phyloP scores from a whole-genome alignment of 2,329 filamentous ascomycete species.

The Aaosphaeria pasadenensis region DNA sequence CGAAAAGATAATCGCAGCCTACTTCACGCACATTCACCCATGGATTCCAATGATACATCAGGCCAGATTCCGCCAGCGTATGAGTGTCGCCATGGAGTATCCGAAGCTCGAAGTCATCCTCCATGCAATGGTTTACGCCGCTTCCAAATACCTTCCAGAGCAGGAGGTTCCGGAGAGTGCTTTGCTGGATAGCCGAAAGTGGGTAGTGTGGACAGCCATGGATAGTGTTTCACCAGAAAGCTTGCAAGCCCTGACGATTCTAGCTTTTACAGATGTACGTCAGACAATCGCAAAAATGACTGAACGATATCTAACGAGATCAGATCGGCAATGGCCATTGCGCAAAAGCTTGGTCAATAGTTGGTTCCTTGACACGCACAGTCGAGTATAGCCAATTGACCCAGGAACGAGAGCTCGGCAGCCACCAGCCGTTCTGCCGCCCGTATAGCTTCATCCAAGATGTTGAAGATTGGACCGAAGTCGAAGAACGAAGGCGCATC shows the following conservation, averaged over 20 bases:
- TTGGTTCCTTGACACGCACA: slow-evolving; percentile 34
- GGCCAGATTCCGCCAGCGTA: slow-evolving; percentile 21
- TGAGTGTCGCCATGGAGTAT: slow-evolving; percentile 11
- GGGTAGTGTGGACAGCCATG: slow-evolving; percentile 26
- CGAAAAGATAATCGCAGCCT: slow-evolving; percentile 24
- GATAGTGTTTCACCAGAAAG: slow-evolving; percentile 34
- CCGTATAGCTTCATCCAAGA: slow-evolving; percentile 23
- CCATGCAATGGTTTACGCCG: slow-evolving; percentile 14
- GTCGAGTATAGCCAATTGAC: slow-evolving; percentile 26
- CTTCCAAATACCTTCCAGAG: not conserved
- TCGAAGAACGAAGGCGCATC: slow-evolving; percentile 35
- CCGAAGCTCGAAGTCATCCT: slow-evolving; percentile 17
- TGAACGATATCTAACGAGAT: not conserved
- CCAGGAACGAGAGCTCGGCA: slow-evolving; percentile 13
- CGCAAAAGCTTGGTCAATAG: slow-evolving; percentile 33
- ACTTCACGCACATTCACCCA: slow-evolving; percentile 29
- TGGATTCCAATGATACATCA: slow-evolving; percentile 36
- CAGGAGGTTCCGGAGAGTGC: not conserved
- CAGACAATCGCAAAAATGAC: not conserved
- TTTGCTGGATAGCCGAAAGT: not conserved
- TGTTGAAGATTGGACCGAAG: slow-evolving; percentile 37
- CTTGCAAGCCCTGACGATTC: slow-evolving; percentile 35
- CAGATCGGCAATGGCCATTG: slow-evolving; percentile 31
- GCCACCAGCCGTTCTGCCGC: not conserved
- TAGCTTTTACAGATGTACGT: slow-evolving; percentile 26